Evolutionary conservation across 2,329 filamentous ascomycete species (phyloP).

Genomic region (Penicillium sp.): DNA sequence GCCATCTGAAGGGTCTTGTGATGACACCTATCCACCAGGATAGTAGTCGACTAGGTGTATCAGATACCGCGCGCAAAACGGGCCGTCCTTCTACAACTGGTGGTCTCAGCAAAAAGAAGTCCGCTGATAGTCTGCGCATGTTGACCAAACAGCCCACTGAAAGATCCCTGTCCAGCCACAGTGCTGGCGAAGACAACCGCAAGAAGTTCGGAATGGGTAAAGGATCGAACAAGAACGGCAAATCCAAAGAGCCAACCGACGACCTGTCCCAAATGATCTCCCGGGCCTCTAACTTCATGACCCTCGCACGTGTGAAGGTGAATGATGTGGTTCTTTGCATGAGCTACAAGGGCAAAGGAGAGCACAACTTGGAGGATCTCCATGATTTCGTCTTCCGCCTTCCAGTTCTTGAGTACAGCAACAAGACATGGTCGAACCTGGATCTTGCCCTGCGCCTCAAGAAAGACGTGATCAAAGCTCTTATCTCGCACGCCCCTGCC

Average conservation of each 20-base stretch:
- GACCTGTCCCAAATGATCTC: conserved; percentile 96
- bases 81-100: conserved; percentile 32
- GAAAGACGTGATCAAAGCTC: conserved; percentile 86
- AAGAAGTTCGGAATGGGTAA: conserved; percentile 51
- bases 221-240: conserved; percentile 48
- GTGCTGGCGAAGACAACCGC: conserved; percentile 35
- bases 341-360: conserved; percentile 93
- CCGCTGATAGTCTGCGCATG: conserved; percentile 42
- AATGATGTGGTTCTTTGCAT: conserved; percentile 92
- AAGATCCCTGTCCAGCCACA: conserved; percentile 35
- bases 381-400: conserved; percentile 97
- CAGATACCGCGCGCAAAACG: conserved; percentile 26
- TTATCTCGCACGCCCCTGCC: conserved; percentile 92
- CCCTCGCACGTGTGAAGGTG: conserved; percentile 90
- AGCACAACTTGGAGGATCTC: conserved; percentile 93
- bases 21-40: conserved; percentile 37
- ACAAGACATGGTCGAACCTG: conserved; percentile 98
- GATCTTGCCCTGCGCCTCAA: conserved; percentile 90
- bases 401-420: conserved; percentile 90
- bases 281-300: conserved; percentile 95
- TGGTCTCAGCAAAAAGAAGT: conserved; percentile 40
- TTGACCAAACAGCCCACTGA: conserved; percentile 38
- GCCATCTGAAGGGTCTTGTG: conserved; percentile 32
- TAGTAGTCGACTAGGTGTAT: conserved; percentile 21
- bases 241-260: conserved; percentile 69